Base-by-base conservation (phyloP, 139 green algal species). In the Coelastrella sp. region DNA sequence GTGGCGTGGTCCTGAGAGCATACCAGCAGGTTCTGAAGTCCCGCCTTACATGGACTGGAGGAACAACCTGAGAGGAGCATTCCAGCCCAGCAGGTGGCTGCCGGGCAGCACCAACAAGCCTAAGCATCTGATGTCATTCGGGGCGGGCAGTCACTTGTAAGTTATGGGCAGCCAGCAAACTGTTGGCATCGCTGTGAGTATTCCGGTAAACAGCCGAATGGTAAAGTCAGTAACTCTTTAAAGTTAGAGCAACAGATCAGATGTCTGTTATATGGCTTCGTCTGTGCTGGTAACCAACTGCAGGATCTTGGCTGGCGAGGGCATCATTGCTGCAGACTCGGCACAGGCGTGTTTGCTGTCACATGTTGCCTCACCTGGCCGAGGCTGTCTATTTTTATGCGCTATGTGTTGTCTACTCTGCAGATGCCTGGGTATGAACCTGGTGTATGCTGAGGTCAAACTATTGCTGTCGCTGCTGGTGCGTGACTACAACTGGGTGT, bases 21-120 rank as follows among this genome's bases (percentile, higher is more conserved):
- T 88, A 7, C 19, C 74, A 8, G 6, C 22, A 14, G 74, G 74
- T 14, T 14, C 8, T 17, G 7, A 14, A 0, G n/a, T 93, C 32
- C 86, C 91, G 3, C 54, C 81, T 0, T 86, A 93, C 87, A 93
- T 93, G 91, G 91, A 93, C 81, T 93, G 81, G 81, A 58, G 23
- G n/a, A 56, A 64, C 73, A 85, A 89, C 64, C 47, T 93, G 7
- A 68, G 79, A 57, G 82, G 4, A 3, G 91, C 87, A 5, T 93
- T 91, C 57, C 80, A 74, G 23, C 91, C 91, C 2, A 78, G 87
- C 81, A 56, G 91, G 14, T 93, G 91, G 91, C 75, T 93, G 75
- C 20, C 79, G 16, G 79, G 61, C 47, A 73, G 78, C 17, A 14
- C 4, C 22, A 78, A 64, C 3, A 71, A 23, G 61, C 86, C 86